These are phyloP conservation scores for Talaromyces sp. DNA, from an alignment of 2,329 filamentous ascomycete genomes.

Conservation along the genomic window DNA sequence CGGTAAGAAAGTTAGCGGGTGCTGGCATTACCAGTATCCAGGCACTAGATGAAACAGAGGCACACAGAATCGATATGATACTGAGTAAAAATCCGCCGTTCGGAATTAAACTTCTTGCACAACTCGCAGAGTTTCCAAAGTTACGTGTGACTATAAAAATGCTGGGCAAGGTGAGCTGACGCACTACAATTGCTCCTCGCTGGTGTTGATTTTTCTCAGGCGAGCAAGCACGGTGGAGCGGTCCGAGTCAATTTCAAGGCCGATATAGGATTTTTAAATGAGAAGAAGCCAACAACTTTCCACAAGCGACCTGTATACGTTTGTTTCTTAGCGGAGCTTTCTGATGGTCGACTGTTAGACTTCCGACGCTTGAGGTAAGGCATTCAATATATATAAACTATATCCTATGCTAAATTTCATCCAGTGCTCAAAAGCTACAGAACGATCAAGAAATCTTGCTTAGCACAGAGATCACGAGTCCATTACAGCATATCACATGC, in stretches of 20 bases:
- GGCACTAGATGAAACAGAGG: constrained; percentile 63
- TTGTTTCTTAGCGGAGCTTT: constrained; percentile 70
- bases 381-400: neutral
- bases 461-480: constrained; percentile 52
- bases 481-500: constrained; percentile 60
- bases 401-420: constrained; percentile 15
- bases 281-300: constrained; percentile 59
- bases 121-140: constrained; percentile 68
- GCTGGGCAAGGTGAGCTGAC: constrained; percentile 43
- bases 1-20: constrained; percentile 68
- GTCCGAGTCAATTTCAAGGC: constrained; percentile 63
- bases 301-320: constrained; percentile 63
- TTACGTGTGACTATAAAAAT: constrained; percentile 55
- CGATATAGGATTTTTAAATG: constrained; percentile 69
- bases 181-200: neutral
- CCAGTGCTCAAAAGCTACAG: constrained; percentile 63
- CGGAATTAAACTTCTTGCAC: constrained; percentile 65
- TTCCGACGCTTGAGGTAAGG: constrained; percentile 59
- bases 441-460: constrained; percentile 60
- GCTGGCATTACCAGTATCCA: constrained; percentile 70
- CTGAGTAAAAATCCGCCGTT: constrained; percentile 79
- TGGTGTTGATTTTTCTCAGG: constrained; percentile 23
- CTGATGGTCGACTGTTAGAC: constrained; percentile 65
- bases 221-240: constrained; percentile 37
- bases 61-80: constrained; percentile 70